Evolutionary conservation across 306 rosid species (phyloP).

Genomic region (Glycine soja): DNA sequence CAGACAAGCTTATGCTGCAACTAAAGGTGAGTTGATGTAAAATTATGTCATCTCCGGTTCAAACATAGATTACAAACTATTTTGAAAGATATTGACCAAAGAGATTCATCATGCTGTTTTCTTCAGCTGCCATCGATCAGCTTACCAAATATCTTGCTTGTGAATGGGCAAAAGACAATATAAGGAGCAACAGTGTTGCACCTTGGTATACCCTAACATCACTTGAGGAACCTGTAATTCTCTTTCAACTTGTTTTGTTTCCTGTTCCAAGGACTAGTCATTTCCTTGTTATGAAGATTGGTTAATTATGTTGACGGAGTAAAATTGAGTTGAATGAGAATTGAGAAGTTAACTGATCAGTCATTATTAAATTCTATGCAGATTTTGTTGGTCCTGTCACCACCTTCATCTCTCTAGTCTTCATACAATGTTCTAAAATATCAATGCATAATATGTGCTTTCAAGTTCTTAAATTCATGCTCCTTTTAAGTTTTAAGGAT

Average conservation of each 20-base stretch:
- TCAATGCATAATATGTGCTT: constrained; percentile 7
- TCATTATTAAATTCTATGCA: background rate
- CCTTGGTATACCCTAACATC: constrained; percentile 88
- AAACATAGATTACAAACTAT: constrained; percentile 13
- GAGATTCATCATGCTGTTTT: constrained; percentile 10
- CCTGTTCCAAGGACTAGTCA: background rate
- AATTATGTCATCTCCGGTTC: constrained; percentile 34
- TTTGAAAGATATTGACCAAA: constrained; percentile 27
- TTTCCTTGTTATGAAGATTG: constrained; percentile 4
- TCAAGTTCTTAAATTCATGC: background rate
- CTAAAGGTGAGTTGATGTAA: constrained; percentile 68
- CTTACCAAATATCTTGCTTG: constrained; percentile 84
- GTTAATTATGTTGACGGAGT: background rate
- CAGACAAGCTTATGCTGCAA: constrained; percentile 56
- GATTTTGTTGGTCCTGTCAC: constrained; percentile 4
- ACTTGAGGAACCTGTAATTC: constrained; percentile 67
- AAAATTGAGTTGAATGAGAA: constrained; percentile 11
- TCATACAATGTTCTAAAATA: constrained; percentile 1
- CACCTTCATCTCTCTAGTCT: background rate
- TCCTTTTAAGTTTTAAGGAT: constrained; percentile 1
- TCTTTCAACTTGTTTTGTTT: constrained; percentile 42
- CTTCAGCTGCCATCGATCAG: constrained; percentile 92
- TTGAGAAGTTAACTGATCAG: background rate
- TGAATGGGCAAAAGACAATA: constrained; percentile 94
- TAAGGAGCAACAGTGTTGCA: constrained; percentile 82